Base-by-base conservation (phyloP, 805 yeast genomes). In the Saccharomycopsis sp. region DNA sequence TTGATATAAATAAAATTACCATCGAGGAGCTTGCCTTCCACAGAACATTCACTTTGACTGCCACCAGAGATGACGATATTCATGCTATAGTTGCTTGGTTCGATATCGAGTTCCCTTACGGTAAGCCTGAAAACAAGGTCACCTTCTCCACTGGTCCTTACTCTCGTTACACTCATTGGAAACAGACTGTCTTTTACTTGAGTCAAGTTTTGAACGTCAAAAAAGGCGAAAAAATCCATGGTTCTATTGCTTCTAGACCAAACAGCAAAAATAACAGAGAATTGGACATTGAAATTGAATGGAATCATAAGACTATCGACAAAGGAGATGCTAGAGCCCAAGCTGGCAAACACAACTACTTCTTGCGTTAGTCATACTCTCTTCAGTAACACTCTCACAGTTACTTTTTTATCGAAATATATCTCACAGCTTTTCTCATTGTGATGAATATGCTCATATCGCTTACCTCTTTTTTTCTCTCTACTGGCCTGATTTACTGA, bases 101-200 rank as follows among this genome's bases (percentile, higher is more conserved):
- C 67, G 99, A 94, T 68, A 87, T 90, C 67, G 91, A 81, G 63
- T 94, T 94, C 81, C 94, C 94, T 50, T 79, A 77, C 55, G 78
- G 77, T 58, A 68, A 70, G 15, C 68, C 71, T 48, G 69, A 73
- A 41, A 70, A 70, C 61, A 76, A 77, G 51, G 85, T 92, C 59
- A 75, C 75, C 34, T 91, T 94, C 70, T 85, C 94, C 20, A 95
- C 99, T 14, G 98, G 98, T 23, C 97, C 99, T 40, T 91, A 87
- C 73, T 85, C 91, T 52, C 82, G 84, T 65, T 91, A 91, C 78
- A 94, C 99, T 15, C 99, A 94, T 75, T 94, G 99, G 99, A 95
- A 94, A 72, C 99, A 94, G 75, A 88, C 97, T 18, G 95, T 94
- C 1, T 91, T 95, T 74, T 95, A 94, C 72, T 78, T 92, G 67